These are phyloP conservation scores for Cercospora sojina DNA, from an alignment of 2,329 filamentous ascomycete species.

Conservation along the genomic window DNA sequence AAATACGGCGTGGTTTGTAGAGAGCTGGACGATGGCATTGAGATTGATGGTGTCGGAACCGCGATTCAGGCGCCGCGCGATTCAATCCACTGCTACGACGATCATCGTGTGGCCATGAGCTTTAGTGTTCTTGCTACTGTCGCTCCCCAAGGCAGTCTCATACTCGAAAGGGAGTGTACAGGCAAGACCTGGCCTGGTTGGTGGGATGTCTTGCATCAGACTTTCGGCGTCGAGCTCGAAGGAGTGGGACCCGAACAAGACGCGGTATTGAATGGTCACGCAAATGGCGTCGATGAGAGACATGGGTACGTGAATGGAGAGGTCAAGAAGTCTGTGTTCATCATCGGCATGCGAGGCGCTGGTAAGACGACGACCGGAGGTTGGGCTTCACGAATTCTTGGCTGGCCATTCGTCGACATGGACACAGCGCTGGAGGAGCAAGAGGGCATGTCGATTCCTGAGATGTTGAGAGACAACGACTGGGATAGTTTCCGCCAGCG, in stretches of 20 bases:
- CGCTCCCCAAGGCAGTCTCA: slow-evolving; percentile 68
- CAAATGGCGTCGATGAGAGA: slow-evolving; percentile 34
- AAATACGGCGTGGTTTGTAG: slow-evolving; percentile 87
- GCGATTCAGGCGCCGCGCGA: slow-evolving; percentile 57
- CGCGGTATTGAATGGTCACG: slow-evolving; percentile 35
- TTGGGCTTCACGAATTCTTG: slow-evolving; percentile 76
- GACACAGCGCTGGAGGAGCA: slow-evolving; percentile 81
- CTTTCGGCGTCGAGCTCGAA: slow-evolving; percentile 73
- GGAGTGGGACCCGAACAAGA: slow-evolving; percentile 62
- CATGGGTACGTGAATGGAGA: slow-evolving; percentile 35
- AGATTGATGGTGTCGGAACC: slow-evolving; percentile 61
- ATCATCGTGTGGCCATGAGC: slow-evolving; percentile 97
- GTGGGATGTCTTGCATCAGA: slow-evolving; percentile 85
- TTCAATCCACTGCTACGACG: slow-evolving; percentile 89
- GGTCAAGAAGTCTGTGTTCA: slow-evolving; percentile 71
- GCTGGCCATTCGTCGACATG: slow-evolving; percentile 78
- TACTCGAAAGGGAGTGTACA: slow-evolving; percentile 87
- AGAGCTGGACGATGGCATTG: slow-evolving; percentile 93
- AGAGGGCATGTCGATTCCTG: slow-evolving; percentile 73
- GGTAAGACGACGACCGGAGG: slow-evolving; percentile 92
- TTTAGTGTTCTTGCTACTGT: slow-evolving; percentile 84
- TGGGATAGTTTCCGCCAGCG: slow-evolving; percentile 86
- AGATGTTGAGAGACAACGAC: slow-evolving; percentile 74
- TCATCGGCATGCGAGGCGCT: slow-evolving; percentile 96
- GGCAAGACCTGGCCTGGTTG: slow-evolving; percentile 99